A percentile compares a stretch with the other conserved stretches of the same genome.
phyloP scores from a whole-genome alignment of 2,329 filamentous ascomycete genomes.

The Ceratocystis papillata region DNA sequence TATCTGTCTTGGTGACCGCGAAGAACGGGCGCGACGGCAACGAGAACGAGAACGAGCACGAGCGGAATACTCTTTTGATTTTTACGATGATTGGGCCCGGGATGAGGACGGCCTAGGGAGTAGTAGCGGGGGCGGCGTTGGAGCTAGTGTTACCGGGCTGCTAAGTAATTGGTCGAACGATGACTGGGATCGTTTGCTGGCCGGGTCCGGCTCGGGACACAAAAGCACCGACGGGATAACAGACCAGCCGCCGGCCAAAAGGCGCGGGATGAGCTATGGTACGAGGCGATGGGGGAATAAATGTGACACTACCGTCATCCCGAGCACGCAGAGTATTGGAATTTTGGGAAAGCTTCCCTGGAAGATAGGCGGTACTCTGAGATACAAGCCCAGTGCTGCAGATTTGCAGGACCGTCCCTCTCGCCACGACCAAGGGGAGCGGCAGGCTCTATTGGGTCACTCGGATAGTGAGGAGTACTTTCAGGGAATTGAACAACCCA shows the following conservation, averaged over 20 bases:
- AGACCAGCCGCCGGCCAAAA: conserved; percentile 56
- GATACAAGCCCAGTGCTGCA: conserved; percentile 84
- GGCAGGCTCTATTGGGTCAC: conserved; percentile 54
- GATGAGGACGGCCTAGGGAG: conserved; percentile 39
- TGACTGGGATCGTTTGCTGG: conserved; percentile 74
- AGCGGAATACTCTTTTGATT: conserved; percentile 84
- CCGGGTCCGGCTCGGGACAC: conserved; percentile 45
- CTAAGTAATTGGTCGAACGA: conserved; percentile 67
- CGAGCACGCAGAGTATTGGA: conserved; percentile 71
- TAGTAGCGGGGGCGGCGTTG: conserved; percentile 32
- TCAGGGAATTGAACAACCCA: conserved; percentile 36
- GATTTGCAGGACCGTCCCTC: conserved; percentile 81
- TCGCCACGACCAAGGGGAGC: conserved; percentile 43
- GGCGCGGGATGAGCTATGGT: conserved; percentile 83
- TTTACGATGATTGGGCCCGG: conserved; percentile 93
- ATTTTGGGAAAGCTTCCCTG: conserved; percentile 78
- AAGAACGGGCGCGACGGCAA: conserved; percentile 59
- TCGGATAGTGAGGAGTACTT: conserved; percentile 33
- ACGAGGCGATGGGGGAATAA: conserved; percentile 44
- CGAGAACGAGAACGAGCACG: conserved; percentile 52
- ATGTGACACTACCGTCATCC: conserved; percentile 87
- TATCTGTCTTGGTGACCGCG: conserved; percentile 58
- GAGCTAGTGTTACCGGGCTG: conserved; percentile 40
- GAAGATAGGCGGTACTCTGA: conserved; percentile 67
- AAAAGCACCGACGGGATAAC: conserved; percentile 31